Conservation (phyloP, 148 eudicot species). For the Heliamphora exappendiculata region DNA sequence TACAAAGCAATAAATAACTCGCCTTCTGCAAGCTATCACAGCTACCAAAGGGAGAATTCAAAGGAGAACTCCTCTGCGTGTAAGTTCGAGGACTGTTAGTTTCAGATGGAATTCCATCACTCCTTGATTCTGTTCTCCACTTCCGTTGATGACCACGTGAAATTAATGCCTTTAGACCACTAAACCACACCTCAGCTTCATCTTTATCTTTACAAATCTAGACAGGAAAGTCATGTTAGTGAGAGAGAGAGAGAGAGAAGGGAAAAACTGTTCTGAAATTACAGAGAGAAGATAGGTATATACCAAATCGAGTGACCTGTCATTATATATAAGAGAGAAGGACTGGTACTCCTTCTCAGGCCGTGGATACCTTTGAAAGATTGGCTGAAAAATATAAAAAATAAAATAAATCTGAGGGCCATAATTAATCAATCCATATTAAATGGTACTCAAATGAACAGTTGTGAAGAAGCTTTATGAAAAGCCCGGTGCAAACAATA, state of each 20-base stretch:
- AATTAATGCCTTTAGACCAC: constrained; percentile 88
- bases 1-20: constrained; percentile 1
- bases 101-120: constrained; percentile 88
- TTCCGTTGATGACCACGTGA: constrained; percentile 77
- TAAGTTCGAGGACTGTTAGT: constrained; percentile 91
- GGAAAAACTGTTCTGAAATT: not conserved
- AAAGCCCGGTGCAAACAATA: not conserved
- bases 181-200: constrained; percentile 99
- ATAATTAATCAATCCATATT: not conserved
- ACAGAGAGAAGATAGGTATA: not conserved
- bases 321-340: constrained; percentile 83
- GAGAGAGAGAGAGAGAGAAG: not conserved
- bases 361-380: constrained; percentile 92
- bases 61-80: constrained; percentile 85
- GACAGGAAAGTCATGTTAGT: constrained; percentile 5
- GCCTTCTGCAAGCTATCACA: constrained; percentile 83
- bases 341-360: constrained; percentile 99
- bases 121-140: constrained; percentile 93
- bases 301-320: constrained; percentile 93
- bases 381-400: constrained; percentile 51
- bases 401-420: not conserved
- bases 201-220: constrained; percentile 98
- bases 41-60: constrained; percentile 77
- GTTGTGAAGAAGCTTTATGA: not conserved
- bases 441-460: not conserved